Evolutionary conservation across 2,329 filamentous ascomycete species (phyloP), one percentile per base, ranked within the genome.

Genomic region (Colletotrichum sp.): DNA sequence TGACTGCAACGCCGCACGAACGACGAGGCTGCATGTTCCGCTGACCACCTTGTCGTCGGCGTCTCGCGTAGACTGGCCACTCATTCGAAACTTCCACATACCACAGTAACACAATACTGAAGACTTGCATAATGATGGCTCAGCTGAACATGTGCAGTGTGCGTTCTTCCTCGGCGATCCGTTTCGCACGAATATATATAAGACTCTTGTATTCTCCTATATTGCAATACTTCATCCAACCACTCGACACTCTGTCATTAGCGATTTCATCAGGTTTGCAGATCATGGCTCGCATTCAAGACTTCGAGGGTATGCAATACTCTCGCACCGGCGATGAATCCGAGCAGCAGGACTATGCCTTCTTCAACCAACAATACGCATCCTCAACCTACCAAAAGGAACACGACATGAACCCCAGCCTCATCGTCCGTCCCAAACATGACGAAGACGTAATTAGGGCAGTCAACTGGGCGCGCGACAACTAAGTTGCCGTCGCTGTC

Each of bases 341-440:
- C 25, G 71, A 70, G 27, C 43, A 60, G 58, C 71, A 58, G 13
- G 66, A 74, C 13, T 74, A 74, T 1, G 66, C 71, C 5, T 74
- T 74, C 28, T 74, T 74, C 58, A 74, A 74, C 58, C 71, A 85
- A 43, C 85, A 88, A 78, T 89, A 89, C 79, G 87, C 87, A 4
- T 84, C 84, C 1, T 86, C 86, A 1, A 84, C 84, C 1, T 83
- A 88, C 74, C 81, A 83, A 8, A 68, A 79, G 18, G 85, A 87
- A 22, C 86, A 85, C 56, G 79, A 87, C 64, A 85, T 88, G 79
- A 80, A 86, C 71, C 88, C 88, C 4, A 84, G 78, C 5, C 80
- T 88, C 34, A 88, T 89, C 52, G 80, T 88, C 0, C 84, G 86
- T 67, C 87, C 88, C 5, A 84, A 83, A 28, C 81, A 81, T 60